These are phyloP conservation scores for Sugiyamaella pinicola DNA, from an alignment of 1,139 yeast species.

Conservation along the genomic window DNA sequence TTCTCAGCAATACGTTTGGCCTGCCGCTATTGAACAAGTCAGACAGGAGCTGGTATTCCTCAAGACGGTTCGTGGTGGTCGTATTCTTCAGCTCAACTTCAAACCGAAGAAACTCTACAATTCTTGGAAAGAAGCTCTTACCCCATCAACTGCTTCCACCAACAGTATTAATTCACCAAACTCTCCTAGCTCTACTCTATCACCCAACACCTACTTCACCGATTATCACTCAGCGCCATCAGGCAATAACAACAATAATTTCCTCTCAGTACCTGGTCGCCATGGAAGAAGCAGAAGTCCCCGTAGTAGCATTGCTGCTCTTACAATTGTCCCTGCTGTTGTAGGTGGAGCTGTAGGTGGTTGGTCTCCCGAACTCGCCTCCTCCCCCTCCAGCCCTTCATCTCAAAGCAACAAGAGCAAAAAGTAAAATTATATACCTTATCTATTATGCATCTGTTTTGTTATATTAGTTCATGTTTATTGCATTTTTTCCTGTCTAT, in stretches of 20 bases:
- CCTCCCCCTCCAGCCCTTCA: slow-evolving; percentile 1
- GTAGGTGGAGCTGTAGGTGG: slow-evolving; percentile 61
- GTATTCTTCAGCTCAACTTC: slow-evolving; percentile 42
- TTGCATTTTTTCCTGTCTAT: neutral
- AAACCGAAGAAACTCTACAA: slow-evolving; percentile 37
- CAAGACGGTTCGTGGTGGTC: slow-evolving; percentile 46
- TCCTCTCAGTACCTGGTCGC: slow-evolving; percentile 35
- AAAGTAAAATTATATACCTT: neutral
- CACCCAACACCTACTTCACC: slow-evolving; percentile 19
- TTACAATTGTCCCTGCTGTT: slow-evolving; percentile 54
- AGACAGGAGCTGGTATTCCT: slow-evolving; percentile 44
- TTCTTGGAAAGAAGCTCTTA: slow-evolving; percentile 35
- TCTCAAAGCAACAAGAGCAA: slow-evolving; percentile 1
- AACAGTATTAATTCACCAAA: slow-evolving; percentile 20
- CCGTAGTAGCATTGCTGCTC: slow-evolving; percentile 46
- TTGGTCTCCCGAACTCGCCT: slow-evolving; percentile 37
- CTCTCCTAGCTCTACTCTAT: slow-evolving; percentile 24
- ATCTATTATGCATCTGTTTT: slow-evolving; percentile 3
- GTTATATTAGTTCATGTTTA: neutral
- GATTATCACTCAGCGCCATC: slow-evolving; percentile 17
- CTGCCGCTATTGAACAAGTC: slow-evolving; percentile 47
- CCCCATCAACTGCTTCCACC: slow-evolving; percentile 29
- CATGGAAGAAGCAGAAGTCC: slow-evolving; percentile 23
- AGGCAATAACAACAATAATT: slow-evolving; percentile 25
- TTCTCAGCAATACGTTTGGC: slow-evolving; percentile 38